phyloP scores from a whole-genome alignment of 306 rosid genomes.

The Lagenaria siceraria region DNA sequence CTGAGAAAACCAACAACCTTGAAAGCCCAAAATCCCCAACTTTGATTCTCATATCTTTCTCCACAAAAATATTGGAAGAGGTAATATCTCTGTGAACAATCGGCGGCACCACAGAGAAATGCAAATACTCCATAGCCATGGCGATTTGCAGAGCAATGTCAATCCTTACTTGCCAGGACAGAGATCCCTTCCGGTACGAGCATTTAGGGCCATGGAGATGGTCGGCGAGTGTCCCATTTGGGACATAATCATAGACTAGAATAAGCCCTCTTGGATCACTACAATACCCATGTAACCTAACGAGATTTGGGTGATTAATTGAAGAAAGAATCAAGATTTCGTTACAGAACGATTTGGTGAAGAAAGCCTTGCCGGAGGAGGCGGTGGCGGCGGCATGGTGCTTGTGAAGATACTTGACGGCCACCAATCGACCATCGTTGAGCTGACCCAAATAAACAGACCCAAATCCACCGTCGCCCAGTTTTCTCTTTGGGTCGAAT shows the following conservation, averaged over 20 bases:
- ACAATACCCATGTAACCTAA: conserved; percentile 89
- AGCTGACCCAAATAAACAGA: conserved; percentile 72
- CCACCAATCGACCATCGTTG: conserved; percentile 52
- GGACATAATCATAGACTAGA: conserved; percentile 68
- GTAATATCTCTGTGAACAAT: conserved; percentile 91
- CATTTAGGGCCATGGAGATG: conserved; percentile 57
- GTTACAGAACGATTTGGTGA: conserved; percentile 76
- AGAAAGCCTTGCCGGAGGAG: conserved; percentile 33
- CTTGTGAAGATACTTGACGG: conserved; percentile 78
- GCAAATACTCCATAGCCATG: conserved; percentile 84
- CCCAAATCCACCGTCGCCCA: conserved; percentile 96
- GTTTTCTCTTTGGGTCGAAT: conserved; percentile 70
- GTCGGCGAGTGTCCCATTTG: conserved; percentile 84
- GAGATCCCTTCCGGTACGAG: conserved; percentile 22
- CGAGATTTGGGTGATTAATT: conserved; percentile 72
- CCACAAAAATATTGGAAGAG: conserved; percentile 64
- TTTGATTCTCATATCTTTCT: conserved; percentile 76
- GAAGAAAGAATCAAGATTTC: conserved; percentile 83
- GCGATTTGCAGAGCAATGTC: conserved; percentile 81
- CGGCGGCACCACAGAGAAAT: conserved; percentile 62
- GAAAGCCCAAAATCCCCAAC: conserved; percentile 97
- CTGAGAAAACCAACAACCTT: conserved; percentile 49
- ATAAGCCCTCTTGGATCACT: conserved; percentile 80
- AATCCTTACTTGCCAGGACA: conserved; percentile 62
- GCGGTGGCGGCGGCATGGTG: conserved; percentile 27